Conservation (phyloP, 1,284 basidiomycete genomes). For the Limonomyces culmigenus region DNA sequence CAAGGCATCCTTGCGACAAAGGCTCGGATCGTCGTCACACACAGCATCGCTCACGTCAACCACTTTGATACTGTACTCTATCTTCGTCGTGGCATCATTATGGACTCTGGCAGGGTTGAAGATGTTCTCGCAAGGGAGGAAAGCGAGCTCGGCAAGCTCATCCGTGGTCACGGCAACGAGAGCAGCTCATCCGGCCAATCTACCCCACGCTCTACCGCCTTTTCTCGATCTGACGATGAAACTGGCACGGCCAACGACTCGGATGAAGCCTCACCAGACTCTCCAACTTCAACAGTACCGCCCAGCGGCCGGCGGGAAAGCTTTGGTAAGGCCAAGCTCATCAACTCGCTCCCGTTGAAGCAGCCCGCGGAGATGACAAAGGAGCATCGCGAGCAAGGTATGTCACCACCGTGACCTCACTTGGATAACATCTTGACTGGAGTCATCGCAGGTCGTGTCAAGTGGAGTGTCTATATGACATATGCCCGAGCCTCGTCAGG, state of each 20-base stretch:
- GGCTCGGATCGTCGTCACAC: slow-evolving; percentile 80
- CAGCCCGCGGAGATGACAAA: slow-evolving; percentile 31
- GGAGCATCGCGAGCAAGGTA: slow-evolving; percentile 71
- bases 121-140: slow-evolving; percentile 46
- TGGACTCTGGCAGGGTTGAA: slow-evolving; percentile 63
- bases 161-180: slow-evolving; percentile 29
- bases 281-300: no score
- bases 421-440: no score
- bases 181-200: slow-evolving; percentile 28
- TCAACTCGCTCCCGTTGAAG: slow-evolving; percentile 18
- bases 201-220: slow-evolving; percentile 32
- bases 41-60: slow-evolving; percentile 73
- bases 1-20: slow-evolving; percentile 73
- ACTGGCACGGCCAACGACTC: slow-evolving; percentile 9
- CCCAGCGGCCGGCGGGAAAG: slow-evolving; percentile 18
- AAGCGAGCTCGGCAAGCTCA: slow-evolving; percentile 66
- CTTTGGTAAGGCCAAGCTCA: slow-evolving; percentile 32
- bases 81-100: slow-evolving; percentile 70
- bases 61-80: slow-evolving; percentile 71
- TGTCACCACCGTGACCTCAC: no score
- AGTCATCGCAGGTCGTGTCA: slow-evolving; percentile 81
- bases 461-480: slow-evolving; percentile 55
- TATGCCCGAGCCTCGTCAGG: slow-evolving; percentile 74
- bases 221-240: slow-evolving; percentile 19
- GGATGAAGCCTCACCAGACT: slow-evolving; percentile 7